Evolutionary conservation across 192 early-diverging fungal species (phyloP).

Genomic region (Coemansia sp.): DNA sequence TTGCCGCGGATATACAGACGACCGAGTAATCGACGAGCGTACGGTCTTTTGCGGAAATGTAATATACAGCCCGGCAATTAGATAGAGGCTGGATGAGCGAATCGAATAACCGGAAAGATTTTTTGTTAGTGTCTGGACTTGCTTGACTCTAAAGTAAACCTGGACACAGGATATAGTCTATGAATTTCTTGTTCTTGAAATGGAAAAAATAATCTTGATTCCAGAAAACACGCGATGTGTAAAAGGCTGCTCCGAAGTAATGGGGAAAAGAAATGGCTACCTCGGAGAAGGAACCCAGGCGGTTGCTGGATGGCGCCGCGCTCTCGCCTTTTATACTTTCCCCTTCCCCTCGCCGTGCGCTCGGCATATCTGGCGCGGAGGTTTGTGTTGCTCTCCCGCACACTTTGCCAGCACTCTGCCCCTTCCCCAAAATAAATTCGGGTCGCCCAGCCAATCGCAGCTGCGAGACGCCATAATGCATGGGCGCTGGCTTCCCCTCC

Average conservation of each 20-base stretch:
- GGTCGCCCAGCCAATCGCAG: slow-evolving; percentile 8
- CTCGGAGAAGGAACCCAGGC: slow-evolving; percentile 58
- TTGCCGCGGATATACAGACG: neutral
- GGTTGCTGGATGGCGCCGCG: slow-evolving; percentile 13
- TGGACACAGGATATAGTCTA: neutral
- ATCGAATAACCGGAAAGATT: neutral
- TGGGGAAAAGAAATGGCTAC: slow-evolving; percentile 47
- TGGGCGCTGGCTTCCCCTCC: slow-evolving; percentile 7
- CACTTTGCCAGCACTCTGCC: slow-evolving; percentile 1
- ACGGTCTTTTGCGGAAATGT: neutral
- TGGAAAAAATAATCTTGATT: neutral
- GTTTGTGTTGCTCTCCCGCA: slow-evolving; percentile 1
- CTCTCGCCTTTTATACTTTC: slow-evolving; percentile 38
- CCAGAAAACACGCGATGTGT: slow-evolving; percentile 31
- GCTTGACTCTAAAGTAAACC: neutral
- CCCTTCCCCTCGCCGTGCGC: neutral
- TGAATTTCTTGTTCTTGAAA: slow-evolving; percentile 2
- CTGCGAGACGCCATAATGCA: slow-evolving; percentile 3
- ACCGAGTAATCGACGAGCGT: neutral
- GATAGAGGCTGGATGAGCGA: neutral
- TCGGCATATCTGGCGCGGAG: neutral
- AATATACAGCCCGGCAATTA: neutral
- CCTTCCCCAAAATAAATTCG: slow-evolving; percentile 9
- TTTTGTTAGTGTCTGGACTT: neutral
- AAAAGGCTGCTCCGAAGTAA: slow-evolving; percentile 44